These are phyloP conservation scores for Chlorella vulgaris DNA, from an alignment of 139 green algal species.

Conservation along the genomic window DNA sequence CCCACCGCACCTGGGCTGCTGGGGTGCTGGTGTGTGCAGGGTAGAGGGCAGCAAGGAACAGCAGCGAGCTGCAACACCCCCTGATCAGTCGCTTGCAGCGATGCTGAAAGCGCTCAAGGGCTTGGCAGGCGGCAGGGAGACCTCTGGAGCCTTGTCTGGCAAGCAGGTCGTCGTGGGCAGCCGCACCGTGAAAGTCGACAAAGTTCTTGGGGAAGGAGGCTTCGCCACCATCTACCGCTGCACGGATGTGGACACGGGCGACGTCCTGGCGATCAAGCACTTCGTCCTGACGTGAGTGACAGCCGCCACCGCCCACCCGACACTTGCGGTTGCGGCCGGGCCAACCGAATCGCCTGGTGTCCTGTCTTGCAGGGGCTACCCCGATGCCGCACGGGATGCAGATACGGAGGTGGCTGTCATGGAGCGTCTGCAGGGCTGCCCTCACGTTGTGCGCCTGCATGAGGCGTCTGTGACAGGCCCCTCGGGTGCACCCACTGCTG, in stretches of 20 bases:
- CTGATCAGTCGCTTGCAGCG: no score
- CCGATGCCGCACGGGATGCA: constrained; percentile 55
- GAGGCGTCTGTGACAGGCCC: constrained; percentile 64
- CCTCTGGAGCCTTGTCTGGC: not conserved
- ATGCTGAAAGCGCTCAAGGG: constrained; percentile 10
- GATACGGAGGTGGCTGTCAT: constrained; percentile 49
- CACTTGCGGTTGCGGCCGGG: not conserved
- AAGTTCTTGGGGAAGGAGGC: constrained; percentile 37
- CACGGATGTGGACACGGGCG: constrained; percentile 39
- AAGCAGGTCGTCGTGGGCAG: not conserved
- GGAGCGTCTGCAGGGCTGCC: constrained; percentile 37
- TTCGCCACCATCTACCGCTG: constrained; percentile 78
- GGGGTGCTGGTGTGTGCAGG: no score
- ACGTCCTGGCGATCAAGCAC: constrained; percentile 80
- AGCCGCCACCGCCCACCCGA: not conserved
- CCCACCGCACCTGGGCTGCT: no score
- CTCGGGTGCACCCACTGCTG: constrained; percentile 62
- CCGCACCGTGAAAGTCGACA: no score
- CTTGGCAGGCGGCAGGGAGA: not conserved
- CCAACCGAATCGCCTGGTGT: no score
- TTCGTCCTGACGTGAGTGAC: constrained; percentile 52
- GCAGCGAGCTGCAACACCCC: no score
- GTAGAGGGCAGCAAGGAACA: no score
- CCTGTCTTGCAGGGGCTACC: constrained; percentile 47
- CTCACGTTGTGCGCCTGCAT: constrained; percentile 71